phyloP scores from a whole-genome alignment of 1,284 basidiomycete genomes.

The Tausonia pullulans region DNA sequence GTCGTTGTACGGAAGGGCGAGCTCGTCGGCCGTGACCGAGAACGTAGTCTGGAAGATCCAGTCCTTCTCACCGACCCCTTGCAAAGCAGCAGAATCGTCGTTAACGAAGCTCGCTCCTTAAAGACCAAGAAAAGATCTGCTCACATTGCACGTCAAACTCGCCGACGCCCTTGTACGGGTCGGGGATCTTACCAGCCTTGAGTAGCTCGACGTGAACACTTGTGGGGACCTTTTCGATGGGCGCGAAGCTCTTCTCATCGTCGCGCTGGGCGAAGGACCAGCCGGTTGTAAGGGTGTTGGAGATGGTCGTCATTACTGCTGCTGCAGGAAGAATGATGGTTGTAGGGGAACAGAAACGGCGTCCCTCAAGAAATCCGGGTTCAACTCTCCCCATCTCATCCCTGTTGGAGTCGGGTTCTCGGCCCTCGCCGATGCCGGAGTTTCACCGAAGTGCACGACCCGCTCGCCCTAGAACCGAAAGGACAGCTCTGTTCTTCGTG shows the following conservation, averaged over 20 bases:
- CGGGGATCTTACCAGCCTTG: slow-evolving; percentile 55
- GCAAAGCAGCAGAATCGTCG: background rate
- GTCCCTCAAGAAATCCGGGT: too few species aligned
- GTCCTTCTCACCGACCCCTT: slow-evolving; percentile 73
- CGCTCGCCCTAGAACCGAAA: too few species aligned
- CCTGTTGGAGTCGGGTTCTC: too few species aligned
- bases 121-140: background rate
- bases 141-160: slow-evolving; percentile 82
- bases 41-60: slow-evolving; percentile 75
- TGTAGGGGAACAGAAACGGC: slow-evolving; percentile 8
- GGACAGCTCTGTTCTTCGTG: too few species aligned
- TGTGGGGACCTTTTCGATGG: slow-evolving; percentile 48
- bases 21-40: slow-evolving; percentile 41
- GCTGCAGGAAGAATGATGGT: background rate
- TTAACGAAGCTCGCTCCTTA: background rate
- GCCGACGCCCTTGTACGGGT: slow-evolving; percentile 62
- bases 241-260: background rate
- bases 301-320: background rate
- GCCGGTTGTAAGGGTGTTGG: slow-evolving; percentile 8
- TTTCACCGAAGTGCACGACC: too few species aligned
- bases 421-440: too few species aligned
- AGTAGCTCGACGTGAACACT: slow-evolving; percentile 74
- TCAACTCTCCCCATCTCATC: too few species aligned
- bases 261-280: slow-evolving; percentile 16
- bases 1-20: slow-evolving; percentile 46